Conservation (phyloP, 1,284 basidiomycete genomes). For the Ceratorhiza oryzae-sativae region DNA sequence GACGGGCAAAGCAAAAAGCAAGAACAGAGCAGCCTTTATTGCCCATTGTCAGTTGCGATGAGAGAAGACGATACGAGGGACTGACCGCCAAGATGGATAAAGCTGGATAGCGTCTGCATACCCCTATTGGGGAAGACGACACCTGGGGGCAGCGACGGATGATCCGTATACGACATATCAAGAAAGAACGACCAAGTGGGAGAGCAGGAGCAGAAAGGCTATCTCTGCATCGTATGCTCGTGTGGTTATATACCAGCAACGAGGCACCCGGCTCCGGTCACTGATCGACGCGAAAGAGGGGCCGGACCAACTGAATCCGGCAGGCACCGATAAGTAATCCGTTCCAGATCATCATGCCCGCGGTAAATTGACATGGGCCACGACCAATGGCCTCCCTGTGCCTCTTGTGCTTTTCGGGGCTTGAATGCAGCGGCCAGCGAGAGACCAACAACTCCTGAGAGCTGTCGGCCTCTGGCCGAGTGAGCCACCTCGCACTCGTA, state of each 20-base stretch:
- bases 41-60: background rate
- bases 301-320: conserved; percentile 3
- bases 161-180: conserved; percentile 42
- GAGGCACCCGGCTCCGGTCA: background rate
- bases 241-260: background rate
- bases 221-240: too few species aligned
- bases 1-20: conserved; percentile 49
- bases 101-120: conserved; percentile 46
- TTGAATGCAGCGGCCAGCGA: background rate
- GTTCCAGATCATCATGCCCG: background rate
- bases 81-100: conserved; percentile 48
- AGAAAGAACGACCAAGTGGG: background rate
- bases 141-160: conserved; percentile 17
- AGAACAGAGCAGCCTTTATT: conserved; percentile 49
- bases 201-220: background rate
- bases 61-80: background rate
- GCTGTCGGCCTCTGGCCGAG: background rate
- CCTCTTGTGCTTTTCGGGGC: conserved; percentile 1
- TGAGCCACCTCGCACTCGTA: too few species aligned
- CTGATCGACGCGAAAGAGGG: background rate
- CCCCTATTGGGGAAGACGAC: conserved; percentile 47
- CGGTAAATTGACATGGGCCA: background rate
- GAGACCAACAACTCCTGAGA: background rate
- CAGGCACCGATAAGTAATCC: background rate
- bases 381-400: background rate